Percentiles rank a stretch among this genome's conserved stretches.
phyloP scores from a whole-genome alignment of 306 rosid genomes.

The Chamaecrista fasciculata region DNA sequence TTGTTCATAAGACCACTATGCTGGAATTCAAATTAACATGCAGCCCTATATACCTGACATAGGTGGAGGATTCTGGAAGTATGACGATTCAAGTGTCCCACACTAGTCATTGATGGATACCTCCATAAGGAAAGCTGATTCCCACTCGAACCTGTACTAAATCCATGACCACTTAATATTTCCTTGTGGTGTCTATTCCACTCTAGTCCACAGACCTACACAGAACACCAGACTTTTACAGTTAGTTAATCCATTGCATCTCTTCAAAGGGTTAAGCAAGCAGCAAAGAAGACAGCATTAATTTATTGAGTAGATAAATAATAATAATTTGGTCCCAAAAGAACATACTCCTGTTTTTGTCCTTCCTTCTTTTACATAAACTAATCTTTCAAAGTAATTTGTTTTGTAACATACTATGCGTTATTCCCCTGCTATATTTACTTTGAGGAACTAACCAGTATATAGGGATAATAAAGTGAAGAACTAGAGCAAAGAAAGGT shows the following conservation, averaged over 20 bases:
- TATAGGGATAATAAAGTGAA: no score
- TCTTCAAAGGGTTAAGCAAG: background rate
- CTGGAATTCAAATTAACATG: background rate
- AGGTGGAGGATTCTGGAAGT: constrained; percentile 62
- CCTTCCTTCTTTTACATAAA: no score
- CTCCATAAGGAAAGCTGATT: constrained; percentile 70
- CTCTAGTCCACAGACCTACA: constrained; percentile 74
- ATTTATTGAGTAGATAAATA: background rate
- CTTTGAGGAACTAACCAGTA: no score
- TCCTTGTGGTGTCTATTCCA: constrained; percentile 82
- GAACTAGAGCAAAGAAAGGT: no score
- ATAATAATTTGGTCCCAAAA: no score
- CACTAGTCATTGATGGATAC: constrained; percentile 68
- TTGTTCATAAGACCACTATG: background rate
- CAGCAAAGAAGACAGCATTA: background rate
- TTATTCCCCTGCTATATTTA: no score
- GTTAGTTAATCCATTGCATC: background rate
- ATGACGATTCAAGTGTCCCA: constrained; percentile 53
- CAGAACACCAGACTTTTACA: constrained; percentile 10
- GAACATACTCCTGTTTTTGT: no score
- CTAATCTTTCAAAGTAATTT: no score
- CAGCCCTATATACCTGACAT: constrained; percentile 56
- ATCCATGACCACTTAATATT: constrained; percentile 80
- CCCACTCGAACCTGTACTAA: constrained; percentile 33
- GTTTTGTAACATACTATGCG: no score